Conservation (phyloP, 768 basidiomycete genomes). For the Exidia glandulosa region DNA sequence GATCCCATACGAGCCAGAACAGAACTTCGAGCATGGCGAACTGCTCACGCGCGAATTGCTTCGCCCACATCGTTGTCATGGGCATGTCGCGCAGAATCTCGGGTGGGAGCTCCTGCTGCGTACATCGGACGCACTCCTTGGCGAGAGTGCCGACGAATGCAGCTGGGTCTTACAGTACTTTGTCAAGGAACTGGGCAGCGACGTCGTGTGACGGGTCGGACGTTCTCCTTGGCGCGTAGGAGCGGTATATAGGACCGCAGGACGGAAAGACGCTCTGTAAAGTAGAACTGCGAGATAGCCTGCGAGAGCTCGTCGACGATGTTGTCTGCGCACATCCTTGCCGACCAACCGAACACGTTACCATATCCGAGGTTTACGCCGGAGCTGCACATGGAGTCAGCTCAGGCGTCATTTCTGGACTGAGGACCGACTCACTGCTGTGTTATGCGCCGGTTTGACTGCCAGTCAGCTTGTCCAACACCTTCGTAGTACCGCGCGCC, state of each 20-base stretch:
- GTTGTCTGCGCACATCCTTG: conserved; percentile 32
- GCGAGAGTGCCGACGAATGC: conserved; percentile 54
- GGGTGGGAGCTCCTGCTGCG: conserved; percentile 36
- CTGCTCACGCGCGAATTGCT: conserved; percentile 69
- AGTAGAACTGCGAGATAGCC: conserved; percentile 71
- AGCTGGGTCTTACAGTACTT: conserved; percentile 51
- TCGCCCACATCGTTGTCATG: conserved; percentile 54
- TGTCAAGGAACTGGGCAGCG: conserved; percentile 42
- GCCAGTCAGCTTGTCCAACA: too few relatives aligned
- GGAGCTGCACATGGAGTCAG: too few relatives aligned
- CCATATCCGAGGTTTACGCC: too few relatives aligned
- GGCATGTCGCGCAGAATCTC: conserved; percentile 39
- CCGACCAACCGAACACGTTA: conserved; percentile 57
- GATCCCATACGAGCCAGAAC: conserved; percentile 83
- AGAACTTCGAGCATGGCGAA: conserved; percentile 72
- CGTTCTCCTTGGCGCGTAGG: conserved; percentile 56
- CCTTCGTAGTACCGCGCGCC: too few relatives aligned
- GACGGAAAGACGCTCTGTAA: conserved; percentile 64
- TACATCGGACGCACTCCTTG: conserved; percentile 47
- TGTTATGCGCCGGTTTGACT: too few relatives aligned
- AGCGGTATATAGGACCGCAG: conserved; percentile 64
- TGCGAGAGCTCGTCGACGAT: conserved; percentile 51
- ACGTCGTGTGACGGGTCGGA: conserved; percentile 42
- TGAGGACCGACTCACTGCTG: too few relatives aligned
- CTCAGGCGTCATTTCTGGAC: too few relatives aligned